phyloP scores from a whole-genome alignment of 192 early-diverging fungal genomes.

The Funneliformis mosseae region DNA sequence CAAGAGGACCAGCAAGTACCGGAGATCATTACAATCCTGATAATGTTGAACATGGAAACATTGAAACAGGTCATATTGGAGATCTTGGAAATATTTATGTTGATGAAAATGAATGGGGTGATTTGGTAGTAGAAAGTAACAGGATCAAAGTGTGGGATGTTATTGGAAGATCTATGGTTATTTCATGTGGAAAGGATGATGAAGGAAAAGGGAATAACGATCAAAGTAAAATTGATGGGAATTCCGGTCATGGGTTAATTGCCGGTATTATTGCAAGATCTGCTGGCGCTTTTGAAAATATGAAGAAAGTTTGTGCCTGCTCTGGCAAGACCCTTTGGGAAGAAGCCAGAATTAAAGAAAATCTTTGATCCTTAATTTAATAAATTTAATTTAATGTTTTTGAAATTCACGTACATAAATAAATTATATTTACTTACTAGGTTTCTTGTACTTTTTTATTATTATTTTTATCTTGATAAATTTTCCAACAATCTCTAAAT shows the following conservation, averaged over 20 bases:
- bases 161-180: slow-evolving; percentile 85
- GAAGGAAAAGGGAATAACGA: slow-evolving; percentile 42
- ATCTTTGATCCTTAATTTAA: too few species aligned
- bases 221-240: slow-evolving; percentile 46
- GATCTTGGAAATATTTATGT: slow-evolving; percentile 71
- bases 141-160: slow-evolving; percentile 86
- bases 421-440: too few species aligned
- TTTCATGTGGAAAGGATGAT: slow-evolving; percentile 60
- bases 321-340: slow-evolving; percentile 87
- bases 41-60: slow-evolving; percentile 49
- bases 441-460: background rate
- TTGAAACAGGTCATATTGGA: slow-evolving; percentile 56
- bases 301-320: slow-evolving; percentile 86
- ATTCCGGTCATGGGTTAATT: slow-evolving; percentile 65
- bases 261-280: slow-evolving; percentile 87
- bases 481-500: slow-evolving; percentile 79
- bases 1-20: slow-evolving; percentile 53
- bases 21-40: slow-evolving; percentile 61
- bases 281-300: slow-evolving; percentile 90
- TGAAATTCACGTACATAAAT: too few species aligned
- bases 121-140: slow-evolving; percentile 70
- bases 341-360: slow-evolving; percentile 58
- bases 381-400: background rate
- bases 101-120: slow-evolving; percentile 71
- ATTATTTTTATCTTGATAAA: slow-evolving; percentile 1